phyloP scores from a whole-genome alignment of 2,329 filamentous ascomycete species.

The Atkinsonella texensis region DNA sequence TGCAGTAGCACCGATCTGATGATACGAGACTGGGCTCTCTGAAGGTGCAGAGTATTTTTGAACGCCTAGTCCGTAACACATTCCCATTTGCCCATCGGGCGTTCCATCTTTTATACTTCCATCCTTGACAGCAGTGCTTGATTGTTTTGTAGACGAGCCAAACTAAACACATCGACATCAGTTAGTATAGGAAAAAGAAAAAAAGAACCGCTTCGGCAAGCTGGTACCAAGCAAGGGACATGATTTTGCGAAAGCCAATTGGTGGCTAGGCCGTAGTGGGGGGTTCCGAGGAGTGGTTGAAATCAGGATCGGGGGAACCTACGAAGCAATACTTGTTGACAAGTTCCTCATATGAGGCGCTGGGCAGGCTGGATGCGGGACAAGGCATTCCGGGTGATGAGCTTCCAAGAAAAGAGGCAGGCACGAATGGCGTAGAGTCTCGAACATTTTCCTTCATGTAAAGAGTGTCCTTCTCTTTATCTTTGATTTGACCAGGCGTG shows the following conservation, averaged over 20 bases:
- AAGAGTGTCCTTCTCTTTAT: constrained; percentile 44
- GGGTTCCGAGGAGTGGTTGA: constrained; percentile 13
- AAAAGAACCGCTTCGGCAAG: neutral
- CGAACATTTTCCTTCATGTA: constrained; percentile 40
- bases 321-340: constrained; percentile 99
- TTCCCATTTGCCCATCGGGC: constrained; percentile 16
- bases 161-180: constrained; percentile 32
- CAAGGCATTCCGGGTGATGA: constrained; percentile 14
- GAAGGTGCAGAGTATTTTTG: neutral
- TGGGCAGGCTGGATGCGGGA: constrained; percentile 47
- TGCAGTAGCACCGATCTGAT: constrained; percentile 24
- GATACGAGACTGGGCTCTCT: constrained; percentile 9
- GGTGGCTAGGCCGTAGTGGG: constrained; percentile 8
- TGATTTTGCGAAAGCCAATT: neutral
- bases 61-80: neutral
- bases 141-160: constrained; percentile 41
- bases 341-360: constrained; percentile 87
- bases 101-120: constrained; percentile 31
- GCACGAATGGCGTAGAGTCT: constrained; percentile 10
- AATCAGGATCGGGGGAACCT: constrained; percentile 48
- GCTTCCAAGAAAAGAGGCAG: neutral
- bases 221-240: neutral
- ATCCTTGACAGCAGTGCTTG: constrained; percentile 37
- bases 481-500: constrained; percentile 22
- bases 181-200: constrained; percentile 31